Evolutionary conservation across 805 yeast genomes (phyloP).

Genomic region (Komagataella kurtzmanii): DNA sequence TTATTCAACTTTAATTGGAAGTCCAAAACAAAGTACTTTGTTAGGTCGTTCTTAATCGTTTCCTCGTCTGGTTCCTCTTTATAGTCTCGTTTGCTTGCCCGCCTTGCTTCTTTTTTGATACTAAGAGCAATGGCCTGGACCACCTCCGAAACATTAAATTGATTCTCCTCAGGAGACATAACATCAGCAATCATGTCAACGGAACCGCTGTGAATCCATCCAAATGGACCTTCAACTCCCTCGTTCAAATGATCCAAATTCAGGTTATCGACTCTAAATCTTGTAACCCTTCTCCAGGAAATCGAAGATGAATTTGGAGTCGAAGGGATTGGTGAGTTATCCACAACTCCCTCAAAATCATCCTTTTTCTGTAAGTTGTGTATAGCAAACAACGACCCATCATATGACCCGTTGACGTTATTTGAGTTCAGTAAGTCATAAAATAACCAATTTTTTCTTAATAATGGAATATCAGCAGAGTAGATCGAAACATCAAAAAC

Average conservation of each 20-base stretch:
- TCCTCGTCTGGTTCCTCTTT: background rate
- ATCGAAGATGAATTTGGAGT: background rate
- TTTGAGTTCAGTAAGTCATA: slow-evolving; percentile 79
- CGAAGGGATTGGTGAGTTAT: background rate
- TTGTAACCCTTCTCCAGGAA: slow-evolving; percentile 49
- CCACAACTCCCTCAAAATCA: slow-evolving; percentile 22
- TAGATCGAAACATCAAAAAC: slow-evolving; percentile 83
- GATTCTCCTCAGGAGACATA: slow-evolving; percentile 57
- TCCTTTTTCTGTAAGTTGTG: slow-evolving; percentile 59
- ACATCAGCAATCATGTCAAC: slow-evolving; percentile 93
- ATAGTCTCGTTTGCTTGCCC: slow-evolving; percentile 9
- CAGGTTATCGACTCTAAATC: slow-evolving; percentile 75
- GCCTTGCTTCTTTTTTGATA: slow-evolving; percentile 32
- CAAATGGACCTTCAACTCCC: slow-evolving; percentile 89
- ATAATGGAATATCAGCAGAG: slow-evolving; percentile 63
- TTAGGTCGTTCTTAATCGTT: slow-evolving; percentile 1
- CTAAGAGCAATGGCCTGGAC: slow-evolving; percentile 32
- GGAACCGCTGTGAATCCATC: slow-evolving; percentile 89
- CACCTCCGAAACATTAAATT: slow-evolving; percentile 30
- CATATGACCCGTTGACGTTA: slow-evolving; percentile 82
- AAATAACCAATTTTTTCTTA: slow-evolving; percentile 89
- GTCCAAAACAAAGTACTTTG: slow-evolving; percentile 48
- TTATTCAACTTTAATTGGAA: slow-evolving; percentile 69
- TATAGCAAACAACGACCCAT: slow-evolving; percentile 83
- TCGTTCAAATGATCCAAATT: slow-evolving; percentile 81